These are phyloP conservation scores for Raphanus raphanistrum DNA, from an alignment of 345 rosid species.

Conservation along the genomic window DNA sequence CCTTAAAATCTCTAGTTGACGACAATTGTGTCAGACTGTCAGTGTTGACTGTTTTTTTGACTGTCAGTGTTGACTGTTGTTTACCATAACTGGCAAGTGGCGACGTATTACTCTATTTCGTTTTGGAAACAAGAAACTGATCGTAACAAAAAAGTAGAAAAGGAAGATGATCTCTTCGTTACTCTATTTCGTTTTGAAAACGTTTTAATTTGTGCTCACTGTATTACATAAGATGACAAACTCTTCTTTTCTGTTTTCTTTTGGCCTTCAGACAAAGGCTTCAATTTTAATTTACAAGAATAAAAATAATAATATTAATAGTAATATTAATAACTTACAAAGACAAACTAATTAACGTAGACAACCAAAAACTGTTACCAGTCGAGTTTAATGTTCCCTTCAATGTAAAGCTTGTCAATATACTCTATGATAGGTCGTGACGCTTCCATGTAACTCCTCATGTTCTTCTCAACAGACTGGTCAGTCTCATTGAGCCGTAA, in stretches of 20 bases:
- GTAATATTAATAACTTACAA: conserved; percentile 16
- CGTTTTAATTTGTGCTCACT: neutral
- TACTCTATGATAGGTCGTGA: conserved; percentile 53
- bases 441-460: conserved; percentile 70
- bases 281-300: neutral
- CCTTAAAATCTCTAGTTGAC: neutral
- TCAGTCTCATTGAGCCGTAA: conserved; percentile 76
- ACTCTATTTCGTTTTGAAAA: neutral
- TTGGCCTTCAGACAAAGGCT: conserved; percentile 1
- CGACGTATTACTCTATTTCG: neutral
- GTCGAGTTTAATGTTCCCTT: conserved; percentile 72
- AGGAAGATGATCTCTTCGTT: neutral
- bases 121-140: neutral
- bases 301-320: neutral
- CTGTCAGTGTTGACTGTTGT: too few species aligned
- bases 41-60: too few species aligned
- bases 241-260: neutral
- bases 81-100: neutral
- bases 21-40: neutral
- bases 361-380: conserved; percentile 46
- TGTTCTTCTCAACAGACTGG: conserved; percentile 70
- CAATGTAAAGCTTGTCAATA: conserved; percentile 66
- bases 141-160: neutral
- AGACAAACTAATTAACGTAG: neutral
- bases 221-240: neutral